Evolutionary conservation across 1,284 basidiomycete species (phyloP), one percentile per base, ranked within the genome.

Genomic region (Marasmius oreades): DNA sequence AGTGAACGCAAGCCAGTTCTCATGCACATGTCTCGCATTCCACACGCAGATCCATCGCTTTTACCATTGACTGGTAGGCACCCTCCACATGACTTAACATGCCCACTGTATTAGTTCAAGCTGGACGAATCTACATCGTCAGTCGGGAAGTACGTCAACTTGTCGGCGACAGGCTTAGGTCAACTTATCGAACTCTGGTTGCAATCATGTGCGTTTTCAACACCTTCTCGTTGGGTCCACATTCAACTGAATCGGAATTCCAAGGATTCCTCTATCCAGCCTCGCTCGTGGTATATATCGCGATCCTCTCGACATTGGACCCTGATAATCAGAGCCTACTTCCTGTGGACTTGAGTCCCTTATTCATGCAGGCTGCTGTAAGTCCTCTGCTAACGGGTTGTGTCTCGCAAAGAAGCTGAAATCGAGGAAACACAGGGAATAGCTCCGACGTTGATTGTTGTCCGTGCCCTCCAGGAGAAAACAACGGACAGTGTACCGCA

Each of bases 321-420:
- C 46, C 46, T 6, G 24, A 48, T 24, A 48, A 48, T 28, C 46
- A 48, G 46, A 48, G 46, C 28, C 46, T 48, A 48, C 46, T 48
- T 11, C 46, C 46, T 48, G 46, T 48, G 24, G 46, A 48, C 46
- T 28, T 48, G 7, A 48, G 46, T 48, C 46, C 46, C 28, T 5
- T 48, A 28, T 48, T 48, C 28, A 48, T 48, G 46, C 46, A 48
- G 24, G 46, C 46, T 28, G 46, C 46, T 28, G 46, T 48, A 26
- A 4, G 46, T 48, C 16, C 46, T 48, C 5, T 48, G 23, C n/a
- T n/a, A 28, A 28, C 46, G 22, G 5, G 16, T 48, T 26, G n/a
- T 26, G 23, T n/a, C 46, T 28, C 18, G 22, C 46, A 24, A 37
- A 5, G 20, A 6, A 24, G 46, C n/a, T n/a, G n/a, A n/a, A n/a